Conservation (phyloP, 2,329 filamentous ascomycete genomes). For the Ceratocystis cacaofunesta region DNA sequence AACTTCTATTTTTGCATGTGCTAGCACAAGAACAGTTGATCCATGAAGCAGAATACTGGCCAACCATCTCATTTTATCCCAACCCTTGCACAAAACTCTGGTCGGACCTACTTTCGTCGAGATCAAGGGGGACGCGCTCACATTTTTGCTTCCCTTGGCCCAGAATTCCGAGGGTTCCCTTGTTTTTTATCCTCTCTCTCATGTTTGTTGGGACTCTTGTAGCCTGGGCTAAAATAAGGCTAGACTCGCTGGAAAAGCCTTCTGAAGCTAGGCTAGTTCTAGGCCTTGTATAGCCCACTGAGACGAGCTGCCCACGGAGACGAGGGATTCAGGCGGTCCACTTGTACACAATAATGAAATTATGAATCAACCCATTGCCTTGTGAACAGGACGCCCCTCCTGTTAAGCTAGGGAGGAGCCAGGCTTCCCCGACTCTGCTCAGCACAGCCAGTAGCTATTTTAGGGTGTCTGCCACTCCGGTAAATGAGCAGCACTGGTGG, state of each 20-base stretch:
- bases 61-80: constrained; percentile 3
- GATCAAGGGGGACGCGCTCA: neutral
- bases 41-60: neutral
- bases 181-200: neutral
- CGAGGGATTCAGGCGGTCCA: no score
- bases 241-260: neutral
- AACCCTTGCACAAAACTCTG: neutral
- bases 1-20: neutral
- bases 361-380: neutral
- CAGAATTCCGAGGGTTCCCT: neutral
- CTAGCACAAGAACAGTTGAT: neutral
- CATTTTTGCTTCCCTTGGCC: neutral
- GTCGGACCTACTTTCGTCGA: neutral
- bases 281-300: neutral
- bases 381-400: no score
- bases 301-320: no score
- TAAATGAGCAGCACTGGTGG: neutral
- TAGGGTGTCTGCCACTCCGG: no score
- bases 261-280: neutral
- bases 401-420: no score
- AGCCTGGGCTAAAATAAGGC: neutral
- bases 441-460: neutral
- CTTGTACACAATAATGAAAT: neutral
- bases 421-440: no score
- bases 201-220: neutral